phyloP scores from a whole-genome alignment of 1,139 yeast species.

The Pichia sp. region DNA sequence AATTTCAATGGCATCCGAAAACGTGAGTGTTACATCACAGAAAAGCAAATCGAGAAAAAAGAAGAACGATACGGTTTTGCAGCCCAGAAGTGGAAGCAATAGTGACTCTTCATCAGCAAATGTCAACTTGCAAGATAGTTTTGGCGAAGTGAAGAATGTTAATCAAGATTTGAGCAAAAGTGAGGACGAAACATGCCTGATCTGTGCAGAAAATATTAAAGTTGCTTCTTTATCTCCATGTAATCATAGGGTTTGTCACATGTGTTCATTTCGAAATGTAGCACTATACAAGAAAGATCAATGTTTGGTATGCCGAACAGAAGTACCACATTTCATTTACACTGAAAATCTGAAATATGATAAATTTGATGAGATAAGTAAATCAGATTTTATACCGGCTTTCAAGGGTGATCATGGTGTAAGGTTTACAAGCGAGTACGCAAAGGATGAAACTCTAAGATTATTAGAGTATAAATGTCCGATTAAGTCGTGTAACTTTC shows the following conservation, averaged over 20 bases:
- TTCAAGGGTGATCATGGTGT: slow-evolving; percentile 45
- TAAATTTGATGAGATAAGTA: slow-evolving; percentile 21
- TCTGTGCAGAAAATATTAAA: slow-evolving; percentile 71
- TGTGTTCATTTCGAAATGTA: slow-evolving; percentile 78
- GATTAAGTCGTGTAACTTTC: slow-evolving; percentile 24
- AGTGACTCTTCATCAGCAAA: not conserved
- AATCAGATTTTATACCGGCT: slow-evolving; percentile 18
- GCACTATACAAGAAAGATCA: slow-evolving; percentile 68
- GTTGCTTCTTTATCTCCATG: slow-evolving; percentile 76
- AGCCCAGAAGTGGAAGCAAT: not conserved
- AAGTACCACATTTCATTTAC: slow-evolving; percentile 54
- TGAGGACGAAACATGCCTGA: slow-evolving; percentile 53
- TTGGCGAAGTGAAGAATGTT: not conserved
- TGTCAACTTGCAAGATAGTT: not conserved
- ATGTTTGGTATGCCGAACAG: slow-evolving; percentile 83
- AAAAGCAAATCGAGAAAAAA: not conserved
- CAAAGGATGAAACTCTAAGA: slow-evolving; percentile 42
- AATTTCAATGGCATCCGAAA: not conserved
- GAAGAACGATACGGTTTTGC: slow-evolving; percentile 1
- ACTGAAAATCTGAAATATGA: slow-evolving; percentile 43
- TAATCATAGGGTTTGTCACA: slow-evolving; percentile 78
- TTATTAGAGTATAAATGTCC: slow-evolving; percentile 61
- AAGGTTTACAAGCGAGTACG: slow-evolving; percentile 46
- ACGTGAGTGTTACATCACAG: not conserved
- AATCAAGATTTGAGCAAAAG: slow-evolving; percentile 29